These are phyloP conservation scores for Amylocarpus encephaloides DNA, from an alignment of 2,329 filamentous ascomycete species.

Conservation along the genomic window DNA sequence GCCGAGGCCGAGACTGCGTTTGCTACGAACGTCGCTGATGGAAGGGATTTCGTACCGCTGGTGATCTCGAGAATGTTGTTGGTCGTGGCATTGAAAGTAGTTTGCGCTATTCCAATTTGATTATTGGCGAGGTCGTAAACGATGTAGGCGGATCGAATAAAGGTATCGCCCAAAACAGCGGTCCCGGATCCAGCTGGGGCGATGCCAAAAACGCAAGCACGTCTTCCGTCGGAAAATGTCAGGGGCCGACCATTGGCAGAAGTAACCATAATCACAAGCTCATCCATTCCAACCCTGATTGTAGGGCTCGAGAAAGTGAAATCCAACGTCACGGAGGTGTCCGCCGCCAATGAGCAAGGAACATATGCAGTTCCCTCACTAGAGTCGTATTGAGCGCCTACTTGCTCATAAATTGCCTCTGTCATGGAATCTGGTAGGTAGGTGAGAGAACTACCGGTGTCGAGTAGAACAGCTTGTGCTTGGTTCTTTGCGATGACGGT, in stretches of 20 bases:
- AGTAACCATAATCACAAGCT: slow-evolving; percentile 51
- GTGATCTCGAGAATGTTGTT: slow-evolving; percentile 50
- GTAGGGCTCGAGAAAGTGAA: slow-evolving; percentile 49
- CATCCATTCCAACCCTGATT: slow-evolving; percentile 51
- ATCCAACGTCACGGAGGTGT: slow-evolving; percentile 36
- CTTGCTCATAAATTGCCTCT: slow-evolving; percentile 47
- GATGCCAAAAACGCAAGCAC: slow-evolving; percentile 63
- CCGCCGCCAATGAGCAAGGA: slow-evolving; percentile 45
- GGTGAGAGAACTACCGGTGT: slow-evolving; percentile 62
- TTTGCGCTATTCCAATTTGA: slow-evolving; percentile 63
- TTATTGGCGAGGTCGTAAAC: slow-evolving; percentile 70
- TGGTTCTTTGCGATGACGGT: slow-evolving; percentile 40
- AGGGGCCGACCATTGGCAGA: slow-evolving; percentile 40
- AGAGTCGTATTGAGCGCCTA: slow-evolving; percentile 54
- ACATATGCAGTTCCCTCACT: slow-evolving; percentile 52
- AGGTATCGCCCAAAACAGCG: slow-evolving; percentile 67
- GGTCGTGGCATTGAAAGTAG: slow-evolving; percentile 50
- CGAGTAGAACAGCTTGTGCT: slow-evolving; percentile 59
- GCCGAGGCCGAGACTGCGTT: slow-evolving; percentile 44
- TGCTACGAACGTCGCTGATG: slow-evolving; percentile 45
- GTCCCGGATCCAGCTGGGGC: slow-evolving; percentile 48
- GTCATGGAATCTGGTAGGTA: slow-evolving; percentile 56
- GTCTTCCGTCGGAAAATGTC: slow-evolving; percentile 45
- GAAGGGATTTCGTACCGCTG: slow-evolving; percentile 43
- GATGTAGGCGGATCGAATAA: slow-evolving; percentile 67